Conservation (phyloP, 176 grass and related monocot species). For the Juncus effusus region DNA sequence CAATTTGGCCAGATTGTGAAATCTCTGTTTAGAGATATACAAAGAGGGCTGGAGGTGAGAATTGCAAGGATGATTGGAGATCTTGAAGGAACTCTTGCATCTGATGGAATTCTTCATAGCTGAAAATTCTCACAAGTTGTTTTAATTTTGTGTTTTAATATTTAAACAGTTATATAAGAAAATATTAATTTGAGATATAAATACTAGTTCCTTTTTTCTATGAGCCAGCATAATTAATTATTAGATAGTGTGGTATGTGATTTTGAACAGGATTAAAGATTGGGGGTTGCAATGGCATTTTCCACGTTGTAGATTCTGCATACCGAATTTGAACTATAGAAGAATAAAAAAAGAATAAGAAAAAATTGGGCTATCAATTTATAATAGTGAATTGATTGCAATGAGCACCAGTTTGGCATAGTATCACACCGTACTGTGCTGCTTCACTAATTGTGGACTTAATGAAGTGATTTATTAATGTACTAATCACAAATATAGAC, state of each 20-base stretch:
- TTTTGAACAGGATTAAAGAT: no score
- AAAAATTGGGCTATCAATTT: no score
- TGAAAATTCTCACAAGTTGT: constrained; percentile 12
- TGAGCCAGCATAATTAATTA: not conserved
- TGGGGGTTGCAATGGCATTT: no score
- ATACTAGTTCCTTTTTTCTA: constrained; percentile 8
- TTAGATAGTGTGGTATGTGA: not conserved
- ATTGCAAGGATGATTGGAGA: constrained; percentile 74
- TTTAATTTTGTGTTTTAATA: not conserved
- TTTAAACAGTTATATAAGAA: not conserved
- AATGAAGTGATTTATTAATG: no score
- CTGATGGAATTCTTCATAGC: constrained; percentile 62
- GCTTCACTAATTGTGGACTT: no score
- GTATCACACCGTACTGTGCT: no score
- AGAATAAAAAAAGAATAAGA: no score
- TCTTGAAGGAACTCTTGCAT: constrained; percentile 74
- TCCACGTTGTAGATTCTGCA: no score
- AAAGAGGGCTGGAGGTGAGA: constrained; percentile 68
- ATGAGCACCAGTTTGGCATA: no score
- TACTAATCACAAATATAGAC: no score
- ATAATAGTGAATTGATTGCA: no score
- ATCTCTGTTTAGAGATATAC: constrained; percentile 64
- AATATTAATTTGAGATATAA: constrained; percentile 11
- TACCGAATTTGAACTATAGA: no score
- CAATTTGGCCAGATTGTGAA: constrained; percentile 62